Evolutionary conservation across 257 asterid species (phyloP), one percentile per base, ranked within the genome.

Genomic region (Ligustrum vulgare): DNA sequence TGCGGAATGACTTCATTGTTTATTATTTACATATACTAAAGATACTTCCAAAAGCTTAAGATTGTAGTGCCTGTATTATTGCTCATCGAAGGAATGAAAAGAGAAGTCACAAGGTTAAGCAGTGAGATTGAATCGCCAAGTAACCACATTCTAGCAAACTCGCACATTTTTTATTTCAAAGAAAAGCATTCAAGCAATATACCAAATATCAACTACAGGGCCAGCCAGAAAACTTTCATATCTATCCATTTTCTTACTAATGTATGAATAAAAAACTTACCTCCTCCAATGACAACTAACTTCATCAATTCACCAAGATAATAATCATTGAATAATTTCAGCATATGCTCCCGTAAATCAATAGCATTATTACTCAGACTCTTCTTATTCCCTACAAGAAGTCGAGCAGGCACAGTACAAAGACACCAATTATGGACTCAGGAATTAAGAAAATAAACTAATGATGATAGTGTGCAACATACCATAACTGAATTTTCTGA

Each of bases 191-290:
- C 73, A 72, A 69, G 56, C 70, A 68, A 43, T 47, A 39, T 31
- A 77, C 20, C 66, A 73, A 69, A 16, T 45, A 13, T 67, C 65
- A 7, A 43, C 32, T 45, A 22, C 13, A 31, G 10, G 25, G 34
- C 56, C 49, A 58, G 74, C 73, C 67, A 67, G 77, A 33, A 62
- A 51, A 72, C 60, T 75, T 20, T 47, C 28, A 35, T 10, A 28
- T 70, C 58, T 51, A 65, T 62, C 15, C 56, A 39, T 43, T 12
- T 70, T 66, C 66, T 31, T 45, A 32, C 41, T 68, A 36, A 54
- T 33, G 78, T 35, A 74, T 43, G 54, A 18, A 75, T 39, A 10
- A 69, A 72, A 75, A 47, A 58, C 85, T 72, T 85, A 91, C 99
- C 99, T 77, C 99, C 99, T n/a, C n/a, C n/a, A n/a, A n/a, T n/a